Evolutionary conservation across 2,329 filamentous ascomycete genomes (phyloP).

Genomic region (Stemphylium vesicarium): DNA sequence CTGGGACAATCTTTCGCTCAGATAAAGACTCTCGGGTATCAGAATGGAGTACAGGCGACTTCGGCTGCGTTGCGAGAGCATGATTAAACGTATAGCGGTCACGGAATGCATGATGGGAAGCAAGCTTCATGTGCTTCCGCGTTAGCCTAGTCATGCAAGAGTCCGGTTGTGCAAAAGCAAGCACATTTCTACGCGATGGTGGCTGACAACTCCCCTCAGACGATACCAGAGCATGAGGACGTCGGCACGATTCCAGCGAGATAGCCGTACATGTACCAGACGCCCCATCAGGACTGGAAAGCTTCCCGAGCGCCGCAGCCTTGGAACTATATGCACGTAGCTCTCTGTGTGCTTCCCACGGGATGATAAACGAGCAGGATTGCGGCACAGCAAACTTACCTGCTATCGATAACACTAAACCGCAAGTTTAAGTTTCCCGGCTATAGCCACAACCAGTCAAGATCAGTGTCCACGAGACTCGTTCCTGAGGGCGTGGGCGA

Average conservation of each 20-base stretch:
- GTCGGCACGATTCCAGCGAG: neutral
- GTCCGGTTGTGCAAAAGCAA: neutral
- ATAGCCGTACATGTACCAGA: neutral
- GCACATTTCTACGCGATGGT: neutral
- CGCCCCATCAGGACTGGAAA: neutral
- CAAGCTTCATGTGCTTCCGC: neutral
- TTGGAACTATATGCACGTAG: conserved; percentile 8
- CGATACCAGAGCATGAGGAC: neutral
- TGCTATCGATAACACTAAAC: conserved; percentile 11
- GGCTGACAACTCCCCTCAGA: neutral
- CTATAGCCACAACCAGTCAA: conserved; percentile 1
- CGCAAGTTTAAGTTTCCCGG: neutral
- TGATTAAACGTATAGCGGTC: neutral
- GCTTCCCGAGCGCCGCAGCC: neutral
- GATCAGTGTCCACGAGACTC: conserved; percentile 10
- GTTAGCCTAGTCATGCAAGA: neutral
- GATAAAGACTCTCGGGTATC: neutral
- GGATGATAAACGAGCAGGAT: conserved; percentile 3
- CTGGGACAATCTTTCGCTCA: neutral
- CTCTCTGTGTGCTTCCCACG: conserved; percentile 4
- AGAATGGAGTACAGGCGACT: neutral
- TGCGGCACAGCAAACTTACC: conserved; percentile 12
- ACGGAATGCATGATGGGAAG: neutral
- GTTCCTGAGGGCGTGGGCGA: conserved; percentile 3
- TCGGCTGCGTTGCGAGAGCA: neutral